Conservation (phyloP, 2,329 filamentous ascomycete genomes). For the Coniella lustricola region DNA sequence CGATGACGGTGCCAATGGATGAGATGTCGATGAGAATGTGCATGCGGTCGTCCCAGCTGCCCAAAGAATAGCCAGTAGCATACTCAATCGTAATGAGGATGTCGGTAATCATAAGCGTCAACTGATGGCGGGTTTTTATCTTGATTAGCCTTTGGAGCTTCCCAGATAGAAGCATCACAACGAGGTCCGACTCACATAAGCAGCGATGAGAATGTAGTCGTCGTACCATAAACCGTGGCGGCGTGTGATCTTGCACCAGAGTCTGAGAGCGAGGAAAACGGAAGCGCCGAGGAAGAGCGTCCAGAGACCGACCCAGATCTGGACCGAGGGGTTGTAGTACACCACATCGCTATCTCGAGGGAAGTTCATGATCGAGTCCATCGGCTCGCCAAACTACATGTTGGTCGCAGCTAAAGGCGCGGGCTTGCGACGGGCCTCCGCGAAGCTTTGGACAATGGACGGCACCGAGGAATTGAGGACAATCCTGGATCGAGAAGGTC, state of each 20-base stretch:
- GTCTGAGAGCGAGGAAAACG: constrained; percentile 24
- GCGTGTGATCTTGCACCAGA: constrained; percentile 30
- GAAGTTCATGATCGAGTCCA: constrained; percentile 8
- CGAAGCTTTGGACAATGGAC: neutral
- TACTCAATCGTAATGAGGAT: constrained; percentile 39
- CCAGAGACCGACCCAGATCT: constrained; percentile 30
- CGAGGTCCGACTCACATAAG: constrained; percentile 25
- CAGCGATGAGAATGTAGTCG: constrained; percentile 30
- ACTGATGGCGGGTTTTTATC: constrained; percentile 20
- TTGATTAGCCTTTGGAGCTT: neutral
- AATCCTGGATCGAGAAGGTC: too few relatives aligned
- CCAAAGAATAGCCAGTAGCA: constrained; percentile 39
- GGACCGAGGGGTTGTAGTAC: constrained; percentile 12
- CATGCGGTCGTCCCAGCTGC: constrained; percentile 45
- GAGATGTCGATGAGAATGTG: constrained; percentile 43
- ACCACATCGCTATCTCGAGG: constrained; percentile 5
- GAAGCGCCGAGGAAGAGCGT: constrained; percentile 26
- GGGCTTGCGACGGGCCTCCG: neutral
- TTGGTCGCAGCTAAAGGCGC: neutral
- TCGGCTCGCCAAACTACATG: constrained; percentile 5
- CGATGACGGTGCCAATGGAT: constrained; percentile 30
- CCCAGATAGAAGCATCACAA: neutral
- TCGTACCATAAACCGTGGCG: constrained; percentile 33
- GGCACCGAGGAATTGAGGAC: too few relatives aligned
- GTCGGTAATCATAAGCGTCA: constrained; percentile 37